These are phyloP conservation scores for Cladosporium cucumerinum DNA, from an alignment of 2,329 filamentous ascomycete genomes.

Conservation along the genomic window DNA sequence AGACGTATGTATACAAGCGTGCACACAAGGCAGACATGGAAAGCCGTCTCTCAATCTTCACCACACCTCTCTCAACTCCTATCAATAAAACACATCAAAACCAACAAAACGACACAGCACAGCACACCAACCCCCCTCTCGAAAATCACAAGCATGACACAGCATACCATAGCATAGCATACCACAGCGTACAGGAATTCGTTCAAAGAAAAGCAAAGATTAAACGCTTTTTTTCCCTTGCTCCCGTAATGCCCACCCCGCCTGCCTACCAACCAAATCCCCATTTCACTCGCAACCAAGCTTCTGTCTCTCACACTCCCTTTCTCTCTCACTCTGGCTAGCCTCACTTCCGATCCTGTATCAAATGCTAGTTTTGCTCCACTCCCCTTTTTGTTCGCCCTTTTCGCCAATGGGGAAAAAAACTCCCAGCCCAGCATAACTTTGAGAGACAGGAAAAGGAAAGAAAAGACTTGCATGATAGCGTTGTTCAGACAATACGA, in stretches of 20 bases:
- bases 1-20: too few relatives aligned
- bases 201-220: background rate
- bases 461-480: background rate
- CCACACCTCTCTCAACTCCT: too few relatives aligned
- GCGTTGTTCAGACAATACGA: slow-evolving; percentile 1
- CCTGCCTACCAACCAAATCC: background rate
- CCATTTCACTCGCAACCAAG: background rate
- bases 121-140: background rate
- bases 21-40: too few relatives aligned
- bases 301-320: background rate
- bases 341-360: background rate
- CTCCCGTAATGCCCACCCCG: background rate
- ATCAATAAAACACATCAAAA: too few relatives aligned
- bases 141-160: background rate
- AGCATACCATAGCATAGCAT: background rate
- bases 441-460: background rate
- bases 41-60: too few relatives aligned
- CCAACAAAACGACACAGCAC: background rate
- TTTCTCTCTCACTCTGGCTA: background rate
- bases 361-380: background rate
- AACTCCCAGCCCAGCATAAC: background rate
- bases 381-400: background rate
- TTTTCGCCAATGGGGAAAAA: background rate
- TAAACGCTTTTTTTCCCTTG: background rate
- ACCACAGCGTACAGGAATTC: background rate